These are phyloP conservation scores for Eimeria sp. DNA, from an alignment of 169 alveolate species.

Conservation along the genomic window DNA sequence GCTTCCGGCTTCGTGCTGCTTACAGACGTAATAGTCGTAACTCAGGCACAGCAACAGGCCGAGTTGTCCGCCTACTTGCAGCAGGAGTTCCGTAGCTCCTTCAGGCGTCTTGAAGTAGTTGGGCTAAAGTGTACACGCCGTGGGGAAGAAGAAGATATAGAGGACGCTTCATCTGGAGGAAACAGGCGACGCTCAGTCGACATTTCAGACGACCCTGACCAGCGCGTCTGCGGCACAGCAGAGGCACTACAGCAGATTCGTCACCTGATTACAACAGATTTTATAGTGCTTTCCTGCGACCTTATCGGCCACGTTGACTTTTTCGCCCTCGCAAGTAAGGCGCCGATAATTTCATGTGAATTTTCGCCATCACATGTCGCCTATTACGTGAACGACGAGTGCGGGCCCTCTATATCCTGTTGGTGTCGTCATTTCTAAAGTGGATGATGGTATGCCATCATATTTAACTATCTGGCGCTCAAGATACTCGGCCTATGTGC, in stretches of 20 bases:
- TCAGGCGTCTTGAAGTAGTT: conserved; percentile 81
- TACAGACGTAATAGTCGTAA: conserved; percentile 78
- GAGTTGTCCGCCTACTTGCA: conserved; percentile 75
- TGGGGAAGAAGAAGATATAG: conserved; percentile 78
- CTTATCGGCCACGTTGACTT: conserved; percentile 81
- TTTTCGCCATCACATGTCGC: too few species aligned
- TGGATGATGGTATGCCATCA: not conserved
- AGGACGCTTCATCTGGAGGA: conserved; percentile 8
- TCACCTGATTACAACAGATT: conserved; percentile 72
- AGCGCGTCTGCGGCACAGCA: conserved; percentile 80
- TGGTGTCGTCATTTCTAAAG: not conserved
- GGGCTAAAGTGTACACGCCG: conserved; percentile 73
- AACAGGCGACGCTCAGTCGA: conserved; percentile 63
- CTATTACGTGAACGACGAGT: not conserved
- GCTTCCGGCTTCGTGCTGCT: not conserved
- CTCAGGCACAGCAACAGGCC: conserved; percentile 71
- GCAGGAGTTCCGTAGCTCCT: conserved; percentile 71
- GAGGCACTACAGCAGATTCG: conserved; percentile 78
- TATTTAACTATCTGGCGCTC: not conserved
- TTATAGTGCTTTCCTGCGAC: conserved; percentile 78
- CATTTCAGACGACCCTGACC: conserved; percentile 46
- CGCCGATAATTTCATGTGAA: not conserved
- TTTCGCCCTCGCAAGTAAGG: conserved; percentile 80
- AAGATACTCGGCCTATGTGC: not conserved
- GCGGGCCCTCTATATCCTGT: not conserved